Evolutionary conservation across 345 rosid genomes (phyloP).

Genomic region (Hypericum androsaemum): DNA sequence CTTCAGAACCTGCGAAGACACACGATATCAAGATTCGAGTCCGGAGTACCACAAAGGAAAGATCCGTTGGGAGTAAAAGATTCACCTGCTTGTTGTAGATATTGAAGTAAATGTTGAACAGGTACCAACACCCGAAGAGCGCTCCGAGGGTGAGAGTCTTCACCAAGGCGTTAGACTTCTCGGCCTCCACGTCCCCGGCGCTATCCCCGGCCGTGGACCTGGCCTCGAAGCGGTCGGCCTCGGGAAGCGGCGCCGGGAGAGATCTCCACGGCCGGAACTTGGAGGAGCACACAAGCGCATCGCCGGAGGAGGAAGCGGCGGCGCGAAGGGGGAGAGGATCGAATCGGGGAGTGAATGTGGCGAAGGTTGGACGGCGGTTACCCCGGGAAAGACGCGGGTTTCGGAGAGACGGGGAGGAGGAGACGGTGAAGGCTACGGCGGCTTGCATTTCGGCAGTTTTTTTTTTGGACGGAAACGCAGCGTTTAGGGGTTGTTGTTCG

Average conservation of each 20-base stretch:
- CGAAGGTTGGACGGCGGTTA: neutral
- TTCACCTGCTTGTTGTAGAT: slow-evolving; percentile 95
- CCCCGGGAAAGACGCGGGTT: slow-evolving; percentile 17
- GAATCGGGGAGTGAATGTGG: slow-evolving; percentile 10
- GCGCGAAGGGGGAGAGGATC: slow-evolving; percentile 25
- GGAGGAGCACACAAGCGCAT: slow-evolving; percentile 28
- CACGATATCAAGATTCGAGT: neutral
- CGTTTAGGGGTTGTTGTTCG: no score
- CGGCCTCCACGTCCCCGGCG: slow-evolving; percentile 30
- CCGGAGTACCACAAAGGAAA: no score
- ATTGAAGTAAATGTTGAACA: slow-evolving; percentile 98
- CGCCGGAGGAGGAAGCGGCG: slow-evolving; percentile 26
- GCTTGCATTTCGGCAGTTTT: slow-evolving; percentile 44
- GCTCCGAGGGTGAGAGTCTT: slow-evolving; percentile 59
- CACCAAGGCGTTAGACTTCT: slow-evolving; percentile 26
- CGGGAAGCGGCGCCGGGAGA: slow-evolving; percentile 11
- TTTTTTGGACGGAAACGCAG: slow-evolving; percentile 5
- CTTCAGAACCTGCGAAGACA: slow-evolving; percentile 63
- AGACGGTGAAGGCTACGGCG: slow-evolving; percentile 45
- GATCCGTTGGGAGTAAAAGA: no score
- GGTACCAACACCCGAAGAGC: slow-evolving; percentile 77
- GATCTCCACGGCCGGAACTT: slow-evolving; percentile 56
- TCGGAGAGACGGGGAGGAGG: slow-evolving; percentile 19
- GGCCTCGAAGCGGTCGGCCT: slow-evolving; percentile 27
- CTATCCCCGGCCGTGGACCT: slow-evolving; percentile 51